Conservation (phyloP, 192 early-diverging fungal genomes). For the Backusella parvicylindrica region DNA sequence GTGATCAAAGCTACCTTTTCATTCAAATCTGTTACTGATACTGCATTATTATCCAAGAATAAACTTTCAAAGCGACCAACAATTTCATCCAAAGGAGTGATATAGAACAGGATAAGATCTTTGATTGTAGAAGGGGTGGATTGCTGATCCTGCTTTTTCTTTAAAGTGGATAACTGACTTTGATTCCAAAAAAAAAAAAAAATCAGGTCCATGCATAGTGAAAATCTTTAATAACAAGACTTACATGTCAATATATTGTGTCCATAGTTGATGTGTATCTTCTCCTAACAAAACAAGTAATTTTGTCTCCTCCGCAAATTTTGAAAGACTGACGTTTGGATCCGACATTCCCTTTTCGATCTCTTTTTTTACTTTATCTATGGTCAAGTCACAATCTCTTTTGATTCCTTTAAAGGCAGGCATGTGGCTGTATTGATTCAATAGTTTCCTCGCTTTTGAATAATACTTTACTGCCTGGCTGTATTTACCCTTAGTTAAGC, state of each 20-base stretch:
- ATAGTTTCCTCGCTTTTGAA: slow-evolving; percentile 60
- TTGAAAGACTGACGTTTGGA: slow-evolving; percentile 30
- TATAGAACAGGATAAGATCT: background rate
- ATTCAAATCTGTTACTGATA: background rate
- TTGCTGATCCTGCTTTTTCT: slow-evolving; percentile 2
- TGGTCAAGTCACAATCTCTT: slow-evolving; percentile 75
- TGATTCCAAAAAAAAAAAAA: background rate
- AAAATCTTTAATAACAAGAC: background rate
- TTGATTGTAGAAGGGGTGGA: background rate
- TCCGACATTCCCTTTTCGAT: slow-evolving; percentile 54
- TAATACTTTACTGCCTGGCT: slow-evolving; percentile 77
- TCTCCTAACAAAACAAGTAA: slow-evolving; percentile 45
- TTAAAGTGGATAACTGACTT: slow-evolving; percentile 16
- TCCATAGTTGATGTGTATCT: slow-evolving; percentile 35
- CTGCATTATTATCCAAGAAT: background rate
- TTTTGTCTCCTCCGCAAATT: slow-evolving; percentile 50
- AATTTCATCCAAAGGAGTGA: slow-evolving; percentile 11
- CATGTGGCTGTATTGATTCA: slow-evolving; percentile 76
- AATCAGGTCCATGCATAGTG: background rate
- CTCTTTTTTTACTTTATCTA: slow-evolving; percentile 62
- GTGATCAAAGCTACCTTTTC: background rate
- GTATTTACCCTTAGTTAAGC: slow-evolving; percentile 56
- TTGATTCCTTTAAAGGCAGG: slow-evolving; percentile 77
- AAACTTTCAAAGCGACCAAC: slow-evolving; percentile 1
- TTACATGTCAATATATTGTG: slow-evolving; percentile 47